Base-by-base conservation (phyloP, 2,329 filamentous ascomycete species). In the Aspergillus sp. region DNA sequence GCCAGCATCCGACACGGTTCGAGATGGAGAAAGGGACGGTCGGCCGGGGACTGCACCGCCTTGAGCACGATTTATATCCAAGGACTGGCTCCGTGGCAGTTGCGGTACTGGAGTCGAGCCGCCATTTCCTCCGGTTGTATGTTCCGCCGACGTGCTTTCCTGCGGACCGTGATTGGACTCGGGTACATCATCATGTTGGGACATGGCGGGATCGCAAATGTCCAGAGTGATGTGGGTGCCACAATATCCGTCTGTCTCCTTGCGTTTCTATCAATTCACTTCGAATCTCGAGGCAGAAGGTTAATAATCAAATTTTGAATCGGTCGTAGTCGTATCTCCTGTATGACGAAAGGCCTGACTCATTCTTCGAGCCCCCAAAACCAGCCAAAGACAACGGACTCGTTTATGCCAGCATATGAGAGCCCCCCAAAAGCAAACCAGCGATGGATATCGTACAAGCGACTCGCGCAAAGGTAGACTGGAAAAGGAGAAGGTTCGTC, bases 1-100 rank as follows among this genome's bases (percentile, higher is more conserved):
- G 30, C 67, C 70, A 5, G 64, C 63, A 55, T 74, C 72, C 51
- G 72, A 74, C 39, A 67, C 49, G 13, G 69, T 65, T 54, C 69
- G 70, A 17, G 68, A 65, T 13, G 72, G 69, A 5, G 67, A 64
- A 17, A 72, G 60, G 4, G 72, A 71, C 3, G 70, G 67, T 15
- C 67, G 71, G n/a, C 58, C 49, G 49, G 55, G 49, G 13, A n/a
- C 36, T 5, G 59, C 41, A 47, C 53, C 56, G 12, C 57, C 56
- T 38, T 57, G 63, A 38, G 62, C 48, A 9, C 61, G 39, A 2
- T 5, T 12, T 23, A 55, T 32, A 55, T 64, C 54, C 21, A 66
- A 15, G n/a, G 65, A 66, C 23, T 63, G 63, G 48, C 60, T 66
- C 15, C 62, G 47, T 10, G 62, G 59, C 3, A 61, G 48, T 30